Conservation (phyloP, 75 land plant genomes). For the Sequoia sempervirens region DNA sequence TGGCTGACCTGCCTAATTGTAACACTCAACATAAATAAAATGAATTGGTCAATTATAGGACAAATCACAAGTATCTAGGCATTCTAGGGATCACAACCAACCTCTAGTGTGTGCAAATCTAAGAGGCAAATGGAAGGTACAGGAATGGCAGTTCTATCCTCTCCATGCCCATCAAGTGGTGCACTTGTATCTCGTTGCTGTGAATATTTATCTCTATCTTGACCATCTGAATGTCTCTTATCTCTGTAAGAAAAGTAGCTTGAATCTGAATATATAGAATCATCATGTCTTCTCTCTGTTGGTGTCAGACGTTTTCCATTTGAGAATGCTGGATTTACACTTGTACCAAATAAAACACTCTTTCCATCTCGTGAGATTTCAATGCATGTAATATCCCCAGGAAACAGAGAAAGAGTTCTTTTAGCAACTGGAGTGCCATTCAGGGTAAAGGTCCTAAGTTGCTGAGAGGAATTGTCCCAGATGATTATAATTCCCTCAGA, state of each 20-base stretch:
- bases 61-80: neutral
- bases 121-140: constrained; percentile 65
- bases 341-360: constrained; percentile 66
- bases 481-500: constrained; percentile 74
- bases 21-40: neutral
- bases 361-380: constrained; percentile 75
- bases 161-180: neutral
- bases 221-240: neutral
- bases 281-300: constrained; percentile 18
- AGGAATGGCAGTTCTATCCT: constrained; percentile 23
- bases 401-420: constrained; percentile 34
- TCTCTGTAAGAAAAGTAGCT: constrained; percentile 7
- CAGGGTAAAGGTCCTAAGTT: constrained; percentile 59
- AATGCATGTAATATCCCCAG: constrained; percentile 66
- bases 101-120: constrained; percentile 67
- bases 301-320: neutral
- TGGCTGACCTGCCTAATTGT: neutral
- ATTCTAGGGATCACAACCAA: constrained; percentile 11
- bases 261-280: neutral
- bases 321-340: constrained; percentile 18
- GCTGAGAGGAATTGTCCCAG: constrained; percentile 54
- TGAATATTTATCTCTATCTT: neutral
- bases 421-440: constrained; percentile 73
- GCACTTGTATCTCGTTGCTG: neutral
- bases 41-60: neutral